Conservation (phyloP, 1,284 basidiomycete genomes). For the Singerocomus rubriflavus region DNA sequence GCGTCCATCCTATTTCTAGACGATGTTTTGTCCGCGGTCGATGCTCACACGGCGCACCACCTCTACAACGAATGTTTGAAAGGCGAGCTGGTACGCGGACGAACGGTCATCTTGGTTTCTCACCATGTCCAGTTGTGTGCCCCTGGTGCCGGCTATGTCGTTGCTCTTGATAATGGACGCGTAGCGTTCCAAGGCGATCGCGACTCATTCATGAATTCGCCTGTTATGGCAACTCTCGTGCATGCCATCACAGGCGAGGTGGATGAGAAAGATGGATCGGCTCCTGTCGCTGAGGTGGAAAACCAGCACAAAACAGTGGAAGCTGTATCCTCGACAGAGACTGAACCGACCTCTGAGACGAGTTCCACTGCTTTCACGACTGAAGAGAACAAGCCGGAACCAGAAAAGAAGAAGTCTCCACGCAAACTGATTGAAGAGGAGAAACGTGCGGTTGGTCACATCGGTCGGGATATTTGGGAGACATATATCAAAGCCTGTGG, state of each 20-base stretch:
- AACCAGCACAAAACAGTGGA: constrained; percentile 7
- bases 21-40: constrained; percentile 81
- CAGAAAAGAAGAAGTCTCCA: constrained; percentile 63
- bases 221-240: constrained; percentile 64
- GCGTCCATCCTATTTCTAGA: constrained; percentile 86
- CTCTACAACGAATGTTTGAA: constrained; percentile 80
- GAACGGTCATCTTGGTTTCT: constrained; percentile 86
- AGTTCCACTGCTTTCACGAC: constrained; percentile 44
- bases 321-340: constrained; percentile 11
- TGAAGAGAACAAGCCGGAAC: constrained; percentile 33
- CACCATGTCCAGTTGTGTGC: constrained; percentile 84
- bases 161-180: constrained; percentile 86
- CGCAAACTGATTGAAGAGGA: constrained; percentile 91
- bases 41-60: constrained; percentile 87
- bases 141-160: constrained; percentile 67
- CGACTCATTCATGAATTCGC: constrained; percentile 65
- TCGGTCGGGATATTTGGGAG: constrained; percentile 76
- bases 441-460: constrained; percentile 80
- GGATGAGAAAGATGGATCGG: constrained; percentile 29
- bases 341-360: constrained; percentile 44
- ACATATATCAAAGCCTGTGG: constrained; percentile 78
- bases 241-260: constrained; percentile 49
- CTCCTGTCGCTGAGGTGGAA: constrained; percentile 13
- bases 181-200: constrained; percentile 70
- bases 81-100: constrained; percentile 76